Evolutionary conservation across 2,329 filamentous ascomycete genomes (phyloP), one percentile per base, ranked within the genome.

Genomic region (Lithohypha guttulata): DNA sequence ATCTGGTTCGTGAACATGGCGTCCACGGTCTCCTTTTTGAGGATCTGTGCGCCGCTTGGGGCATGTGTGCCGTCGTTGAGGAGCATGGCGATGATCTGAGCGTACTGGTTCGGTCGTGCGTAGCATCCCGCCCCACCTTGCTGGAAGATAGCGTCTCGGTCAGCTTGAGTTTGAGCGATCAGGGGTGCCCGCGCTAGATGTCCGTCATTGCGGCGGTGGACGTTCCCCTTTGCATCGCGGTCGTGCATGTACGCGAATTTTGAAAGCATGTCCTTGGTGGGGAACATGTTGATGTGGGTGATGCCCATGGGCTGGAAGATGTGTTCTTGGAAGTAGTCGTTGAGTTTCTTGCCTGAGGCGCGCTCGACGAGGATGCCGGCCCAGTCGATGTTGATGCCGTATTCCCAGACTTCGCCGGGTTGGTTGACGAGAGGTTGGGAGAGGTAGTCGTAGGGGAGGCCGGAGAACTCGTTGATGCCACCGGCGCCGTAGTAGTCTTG

Each of bases 1-100:
- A 79, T 69, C 48, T 77, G 76, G 53, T 83, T 81, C 41, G 61
- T 62, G 55, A 77, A 81, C 73, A 83, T 79, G 21, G 70, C 57
- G 9, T 77, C 65, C 0, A 84, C 70, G 0, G 76, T 80, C 20
- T 66, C 60, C 11, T 66, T 62, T 14, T 64, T 59, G 5, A 84
- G 62, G 21, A 84, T 68, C 36, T 64, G 61, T 0, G 55, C 54
- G 1, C 70, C 68, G 0, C 75, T 81, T 0, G 50, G 63, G 0
- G 79, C 73, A 22, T 69, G 75, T 0, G 61, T 70, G 31, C 80
- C 79, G 44, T 78, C 61, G 52, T 84, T 84, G 18, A 83, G 59
- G 2, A 84, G 59, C 0, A 69, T 65, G 0, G 74, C 66, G 2
- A 84, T 64, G 15, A 51, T 58, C 72, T 74, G 68, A 42, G 64